These are phyloP conservation scores for Fusarium sp. DNA, from an alignment of 2,329 filamentous ascomycete genomes.

Conservation along the genomic window DNA sequence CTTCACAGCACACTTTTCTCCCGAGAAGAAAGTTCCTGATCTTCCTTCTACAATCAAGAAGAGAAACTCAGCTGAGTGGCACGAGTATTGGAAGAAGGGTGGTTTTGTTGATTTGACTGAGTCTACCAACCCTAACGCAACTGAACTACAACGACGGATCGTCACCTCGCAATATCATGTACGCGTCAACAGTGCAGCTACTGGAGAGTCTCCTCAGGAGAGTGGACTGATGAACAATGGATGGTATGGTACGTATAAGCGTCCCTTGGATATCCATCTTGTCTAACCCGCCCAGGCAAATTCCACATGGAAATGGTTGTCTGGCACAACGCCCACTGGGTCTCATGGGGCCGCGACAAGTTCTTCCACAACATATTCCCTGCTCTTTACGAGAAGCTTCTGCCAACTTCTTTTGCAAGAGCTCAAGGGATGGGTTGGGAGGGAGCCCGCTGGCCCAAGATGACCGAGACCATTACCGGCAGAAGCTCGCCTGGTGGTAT, in stretches of 20 bases:
- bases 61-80: conserved; percentile 45
- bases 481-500: conserved; percentile 61
- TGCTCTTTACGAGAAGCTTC: conserved; percentile 58
- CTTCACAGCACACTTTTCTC: conserved; percentile 51
- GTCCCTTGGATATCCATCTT: fast-evolving
- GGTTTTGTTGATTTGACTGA: conserved; percentile 55
- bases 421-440: conserved; percentile 54
- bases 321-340: conserved; percentile 56
- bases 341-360: conserved; percentile 51
- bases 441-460: conserved; percentile 56
- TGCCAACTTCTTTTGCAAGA: conserved; percentile 50
- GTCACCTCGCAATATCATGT: conserved; percentile 56
- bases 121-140: conserved; percentile 49
- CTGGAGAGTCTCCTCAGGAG: conserved; percentile 53
- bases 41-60: conserved; percentile 38
- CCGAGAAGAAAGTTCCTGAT: conserved; percentile 34
- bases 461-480: conserved; percentile 42
- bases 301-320: conserved; percentile 57
- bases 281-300: conserved; percentile 39
- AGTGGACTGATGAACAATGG: conserved; percentile 58
- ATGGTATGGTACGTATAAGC: conserved; percentile 51
- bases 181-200: conserved; percentile 54
- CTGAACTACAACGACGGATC: conserved; percentile 56
- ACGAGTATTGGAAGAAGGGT: conserved; percentile 51
- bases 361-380: conserved; percentile 52